Evolutionary conservation across 2,329 filamentous ascomycete species (phyloP).

Genomic region (Parastagonospora nodorum): DNA sequence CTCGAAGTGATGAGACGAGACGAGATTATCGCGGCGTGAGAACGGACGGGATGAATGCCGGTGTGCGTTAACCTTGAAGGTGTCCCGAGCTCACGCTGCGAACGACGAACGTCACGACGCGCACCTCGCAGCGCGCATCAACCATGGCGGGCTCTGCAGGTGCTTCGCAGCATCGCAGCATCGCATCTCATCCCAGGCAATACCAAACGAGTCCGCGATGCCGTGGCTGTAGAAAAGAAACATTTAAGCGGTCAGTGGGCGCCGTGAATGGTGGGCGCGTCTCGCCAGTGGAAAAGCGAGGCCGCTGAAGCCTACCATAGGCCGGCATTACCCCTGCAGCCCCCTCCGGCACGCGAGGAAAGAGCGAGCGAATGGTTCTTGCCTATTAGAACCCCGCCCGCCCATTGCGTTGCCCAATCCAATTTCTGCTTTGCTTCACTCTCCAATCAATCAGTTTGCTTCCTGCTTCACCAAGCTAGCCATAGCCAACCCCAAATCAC

Average conservation of each 20-base stretch:
- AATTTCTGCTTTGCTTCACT: constrained; percentile 24
- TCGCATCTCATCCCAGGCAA: not conserved
- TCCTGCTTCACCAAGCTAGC: constrained; percentile 12
- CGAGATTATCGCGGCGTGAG: not conserved
- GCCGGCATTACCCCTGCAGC: constrained; percentile 14
- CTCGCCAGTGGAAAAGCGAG: too few species aligned
- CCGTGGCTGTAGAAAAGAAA: not conserved
- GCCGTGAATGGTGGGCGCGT: too few species aligned
- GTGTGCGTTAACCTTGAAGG: too few species aligned
- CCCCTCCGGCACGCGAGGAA: not conserved
- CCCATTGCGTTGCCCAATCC: constrained; percentile 24
- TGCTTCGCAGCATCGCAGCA: not conserved
- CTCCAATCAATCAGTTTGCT: constrained; percentile 35
- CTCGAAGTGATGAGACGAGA: not conserved
- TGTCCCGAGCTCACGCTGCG: constrained; percentile 3
- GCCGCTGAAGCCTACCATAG: not conserved
- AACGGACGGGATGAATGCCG: constrained; percentile 3
- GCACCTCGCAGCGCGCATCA: not conserved
- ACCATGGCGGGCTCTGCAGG: not conserved
- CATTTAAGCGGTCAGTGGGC: too few species aligned
- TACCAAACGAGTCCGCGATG: not conserved
- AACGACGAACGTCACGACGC: constrained; percentile 12
- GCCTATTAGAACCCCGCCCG: too few species aligned
- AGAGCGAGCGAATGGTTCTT: too few species aligned
- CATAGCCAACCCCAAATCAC: constrained; percentile 23